These are phyloP conservation scores for Coemansia sp. DNA, from an alignment of 192 early-diverging fungal genomes.

Conservation along the genomic window DNA sequence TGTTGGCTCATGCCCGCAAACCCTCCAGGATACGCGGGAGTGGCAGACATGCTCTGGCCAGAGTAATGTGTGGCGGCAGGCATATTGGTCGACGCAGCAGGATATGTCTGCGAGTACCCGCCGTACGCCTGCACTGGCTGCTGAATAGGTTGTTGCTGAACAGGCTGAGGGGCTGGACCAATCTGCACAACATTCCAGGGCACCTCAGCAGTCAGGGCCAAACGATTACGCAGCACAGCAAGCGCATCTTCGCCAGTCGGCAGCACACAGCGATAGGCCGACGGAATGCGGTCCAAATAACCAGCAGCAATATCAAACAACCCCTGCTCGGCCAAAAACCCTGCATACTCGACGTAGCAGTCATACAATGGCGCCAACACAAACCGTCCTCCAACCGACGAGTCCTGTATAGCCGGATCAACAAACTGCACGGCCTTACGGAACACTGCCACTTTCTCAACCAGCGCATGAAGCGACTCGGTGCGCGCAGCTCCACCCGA, in stretches of 20 bases:
- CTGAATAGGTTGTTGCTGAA: slow-evolving; percentile 10
- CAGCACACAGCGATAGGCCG: slow-evolving; percentile 49
- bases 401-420: slow-evolving; percentile 56
- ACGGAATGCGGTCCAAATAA: slow-evolving; percentile 76
- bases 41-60: neutral
- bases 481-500: slow-evolving; percentile 56
- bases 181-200: slow-evolving; percentile 40
- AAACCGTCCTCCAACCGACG: too few species aligned
- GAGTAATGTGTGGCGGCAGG: slow-evolving; percentile 30
- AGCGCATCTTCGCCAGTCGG: slow-evolving; percentile 37
- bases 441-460: slow-evolving; percentile 93
- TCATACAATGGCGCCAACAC: slow-evolving; percentile 71
- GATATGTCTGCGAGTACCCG: neutral
- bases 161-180: slow-evolving; percentile 9
- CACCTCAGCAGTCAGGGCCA: slow-evolving; percentile 35
- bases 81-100: slow-evolving; percentile 16
- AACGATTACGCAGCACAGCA: slow-evolving; percentile 70
- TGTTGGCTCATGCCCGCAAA: slow-evolving; percentile 26
- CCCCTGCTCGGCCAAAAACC: slow-evolving; percentile 72
- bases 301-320: slow-evolving; percentile 69
- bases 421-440: slow-evolving; percentile 88
- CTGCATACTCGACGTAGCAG: slow-evolving; percentile 84
- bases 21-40: slow-evolving; percentile 7
- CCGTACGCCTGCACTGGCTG: slow-evolving; percentile 12
- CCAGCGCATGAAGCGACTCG: slow-evolving; percentile 65